These are phyloP conservation scores for Hyphodiscus sp. DNA, from an alignment of 2,329 filamentous ascomycete species.

Conservation along the genomic window DNA sequence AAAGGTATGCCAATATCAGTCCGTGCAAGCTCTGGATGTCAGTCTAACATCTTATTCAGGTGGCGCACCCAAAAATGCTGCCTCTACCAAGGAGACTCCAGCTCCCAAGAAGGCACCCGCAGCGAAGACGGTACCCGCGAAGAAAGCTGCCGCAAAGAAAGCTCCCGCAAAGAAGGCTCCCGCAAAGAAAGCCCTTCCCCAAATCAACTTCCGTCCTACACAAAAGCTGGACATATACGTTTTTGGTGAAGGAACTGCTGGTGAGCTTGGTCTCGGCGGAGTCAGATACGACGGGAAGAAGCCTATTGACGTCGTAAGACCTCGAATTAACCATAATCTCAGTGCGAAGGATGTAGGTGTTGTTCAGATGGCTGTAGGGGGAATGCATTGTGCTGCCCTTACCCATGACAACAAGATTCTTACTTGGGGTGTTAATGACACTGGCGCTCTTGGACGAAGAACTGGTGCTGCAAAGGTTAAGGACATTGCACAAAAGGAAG, in stretches of 20 bases:
- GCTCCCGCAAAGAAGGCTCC: conserved; percentile 4
- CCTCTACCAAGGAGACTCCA: background rate
- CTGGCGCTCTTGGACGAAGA: conserved; percentile 71
- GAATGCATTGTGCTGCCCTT: conserved; percentile 74
- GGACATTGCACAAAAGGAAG: conserved; percentile 48
- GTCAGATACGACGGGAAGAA: conserved; percentile 53
- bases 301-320: conserved; percentile 67
- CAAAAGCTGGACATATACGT: conserved; percentile 67
- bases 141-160: conserved; percentile 11
- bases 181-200: conserved; percentile 28
- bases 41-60: background rate
- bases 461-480: conserved; percentile 59
- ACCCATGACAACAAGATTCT: conserved; percentile 76
- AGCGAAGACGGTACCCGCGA: too few relatives aligned
- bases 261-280: conserved; percentile 74
- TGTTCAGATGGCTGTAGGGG: conserved; percentile 70
- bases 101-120: background rate
- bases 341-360: conserved; percentile 52
- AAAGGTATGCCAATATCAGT: background rate
- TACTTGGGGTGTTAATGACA: conserved; percentile 85
- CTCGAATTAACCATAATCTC: conserved; percentile 60
- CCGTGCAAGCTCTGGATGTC: too few relatives aligned
- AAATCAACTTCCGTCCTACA: conserved; percentile 59
- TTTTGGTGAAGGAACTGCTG: conserved; percentile 73
- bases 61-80: background rate